Evolutionary conservation across 768 basidiomycete species (phyloP).

Genomic region (Podaxis sp.): DNA sequence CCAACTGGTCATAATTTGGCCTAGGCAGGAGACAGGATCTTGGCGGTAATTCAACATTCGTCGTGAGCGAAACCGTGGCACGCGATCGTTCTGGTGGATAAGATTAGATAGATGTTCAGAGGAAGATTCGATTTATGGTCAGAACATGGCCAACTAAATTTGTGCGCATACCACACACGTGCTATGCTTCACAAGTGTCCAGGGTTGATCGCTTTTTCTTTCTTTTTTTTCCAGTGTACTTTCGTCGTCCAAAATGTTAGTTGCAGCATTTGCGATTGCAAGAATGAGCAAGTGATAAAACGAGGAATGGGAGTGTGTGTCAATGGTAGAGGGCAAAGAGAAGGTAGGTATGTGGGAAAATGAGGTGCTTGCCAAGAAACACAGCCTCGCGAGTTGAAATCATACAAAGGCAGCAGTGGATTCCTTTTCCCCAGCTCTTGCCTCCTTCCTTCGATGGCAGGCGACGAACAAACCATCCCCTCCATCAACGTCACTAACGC

Average conservation of each 20-base stretch:
- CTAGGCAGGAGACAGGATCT: too few relatives aligned
- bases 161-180: too few relatives aligned
- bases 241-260: too few relatives aligned
- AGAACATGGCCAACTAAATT: too few relatives aligned
- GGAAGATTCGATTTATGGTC: too few relatives aligned
- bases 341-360: background rate
- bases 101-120: too few relatives aligned
- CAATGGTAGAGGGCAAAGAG: background rate
- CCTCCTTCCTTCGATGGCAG: constrained; percentile 16
- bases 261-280: too few relatives aligned
- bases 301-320: background rate
- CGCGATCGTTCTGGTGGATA: too few relatives aligned
- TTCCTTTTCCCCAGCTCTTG: background rate
- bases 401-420: too few relatives aligned
- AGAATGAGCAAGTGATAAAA: background rate
- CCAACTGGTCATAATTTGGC: too few relatives aligned
- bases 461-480: constrained; percentile 19
- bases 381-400: background rate
- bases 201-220: background rate
- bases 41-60: too few relatives aligned
- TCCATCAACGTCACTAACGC: constrained; percentile 28
- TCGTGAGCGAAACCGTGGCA: too few relatives aligned
- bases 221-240: background rate
- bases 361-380: background rate
- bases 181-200: background rate